Evolutionary conservation across 345 rosid species (phyloP).

Genomic region (Bruguiera sexangula): DNA sequence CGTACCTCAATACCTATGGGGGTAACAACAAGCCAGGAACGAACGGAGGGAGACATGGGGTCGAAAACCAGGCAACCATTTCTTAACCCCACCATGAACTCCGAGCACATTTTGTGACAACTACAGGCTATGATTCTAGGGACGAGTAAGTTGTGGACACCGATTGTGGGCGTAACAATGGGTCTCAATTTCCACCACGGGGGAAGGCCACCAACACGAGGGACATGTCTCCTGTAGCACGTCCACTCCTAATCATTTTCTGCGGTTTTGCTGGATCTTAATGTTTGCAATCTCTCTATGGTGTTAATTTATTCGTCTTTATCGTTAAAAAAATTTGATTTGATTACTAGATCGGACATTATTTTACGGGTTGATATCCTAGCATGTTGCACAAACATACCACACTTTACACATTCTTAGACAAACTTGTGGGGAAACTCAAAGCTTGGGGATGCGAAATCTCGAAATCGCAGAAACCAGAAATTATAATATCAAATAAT

Average conservation of each 20-base stretch:
- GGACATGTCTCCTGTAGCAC: constrained; percentile 23
- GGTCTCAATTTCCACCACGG: constrained; percentile 7
- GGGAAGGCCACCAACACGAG: constrained; percentile 23
- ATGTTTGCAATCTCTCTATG: constrained; percentile 22
- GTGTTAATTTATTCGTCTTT: too few species aligned
- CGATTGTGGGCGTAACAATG: constrained; percentile 8
- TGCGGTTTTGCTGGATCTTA: constrained; percentile 14
- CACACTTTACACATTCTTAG: constrained; percentile 7
- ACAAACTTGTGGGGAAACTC: constrained; percentile 41
- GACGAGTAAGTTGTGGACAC: constrained; percentile 13
- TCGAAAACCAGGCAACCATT: background rate
- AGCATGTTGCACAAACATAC: constrained; percentile 16
- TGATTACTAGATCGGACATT: background rate
- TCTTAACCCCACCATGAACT: background rate
- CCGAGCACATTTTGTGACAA: background rate
- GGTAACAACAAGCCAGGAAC: constrained; percentile 21
- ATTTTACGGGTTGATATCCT: constrained; percentile 12
- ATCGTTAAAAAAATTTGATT: too few species aligned
- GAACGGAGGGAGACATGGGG: background rate
- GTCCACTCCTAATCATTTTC: constrained; percentile 14
- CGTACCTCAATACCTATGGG: background rate
- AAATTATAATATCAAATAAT: constrained; percentile 4
- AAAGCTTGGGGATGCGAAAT: constrained; percentile 27
- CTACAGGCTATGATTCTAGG: constrained; percentile 2
- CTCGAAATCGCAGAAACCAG: constrained; percentile 15